Evolutionary conservation across 106 monocot species (phyloP).

Genomic region (Gastrodia elata): DNA sequence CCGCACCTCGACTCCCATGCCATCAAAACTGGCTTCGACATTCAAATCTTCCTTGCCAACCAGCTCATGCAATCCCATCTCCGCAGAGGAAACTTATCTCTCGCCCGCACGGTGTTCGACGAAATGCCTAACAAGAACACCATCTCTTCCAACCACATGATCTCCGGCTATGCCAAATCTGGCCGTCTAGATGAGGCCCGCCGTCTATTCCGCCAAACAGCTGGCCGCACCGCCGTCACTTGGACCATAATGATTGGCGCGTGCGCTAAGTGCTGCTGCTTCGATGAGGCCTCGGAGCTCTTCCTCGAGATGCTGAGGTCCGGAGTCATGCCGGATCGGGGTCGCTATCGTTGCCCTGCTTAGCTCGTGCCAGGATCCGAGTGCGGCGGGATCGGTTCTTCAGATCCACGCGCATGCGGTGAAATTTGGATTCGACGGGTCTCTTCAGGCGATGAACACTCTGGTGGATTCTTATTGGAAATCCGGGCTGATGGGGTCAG

Average conservation of each 20-base stretch:
- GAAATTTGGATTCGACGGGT: constrained; percentile 37
- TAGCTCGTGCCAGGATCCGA: constrained; percentile 23
- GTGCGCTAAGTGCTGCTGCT: constrained; percentile 12
- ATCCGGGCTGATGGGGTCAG: constrained; percentile 29
- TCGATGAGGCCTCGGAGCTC: constrained; percentile 26
- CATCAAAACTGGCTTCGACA: constrained; percentile 48
- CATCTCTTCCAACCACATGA: constrained; percentile 61
- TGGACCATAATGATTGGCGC: constrained; percentile 92
- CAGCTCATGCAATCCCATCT: constrained; percentile 30
- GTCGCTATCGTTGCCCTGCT: constrained; percentile 42
- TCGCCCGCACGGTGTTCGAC: constrained; percentile 64
- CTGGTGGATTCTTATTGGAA: constrained; percentile 83
- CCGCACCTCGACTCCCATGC: constrained; percentile 31
- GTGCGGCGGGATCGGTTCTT: constrained; percentile 15
- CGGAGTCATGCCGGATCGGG: constrained; percentile 30
- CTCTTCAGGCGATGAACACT: constrained; percentile 50
- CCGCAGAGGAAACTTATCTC: constrained; percentile 13
- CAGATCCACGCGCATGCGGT: constrained; percentile 41
- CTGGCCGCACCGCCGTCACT: constrained; percentile 40
- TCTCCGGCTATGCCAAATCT: constrained; percentile 52
- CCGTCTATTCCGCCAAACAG: constrained; percentile 30
- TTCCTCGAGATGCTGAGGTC: constrained; percentile 38
- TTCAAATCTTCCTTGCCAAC: constrained; percentile 35
- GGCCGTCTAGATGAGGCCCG: constrained; percentile 46
- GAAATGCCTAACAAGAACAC: constrained; percentile 59